Conservation (phyloP, 108 stramenopile species). For the Nitzschia inconspicua region DNA sequence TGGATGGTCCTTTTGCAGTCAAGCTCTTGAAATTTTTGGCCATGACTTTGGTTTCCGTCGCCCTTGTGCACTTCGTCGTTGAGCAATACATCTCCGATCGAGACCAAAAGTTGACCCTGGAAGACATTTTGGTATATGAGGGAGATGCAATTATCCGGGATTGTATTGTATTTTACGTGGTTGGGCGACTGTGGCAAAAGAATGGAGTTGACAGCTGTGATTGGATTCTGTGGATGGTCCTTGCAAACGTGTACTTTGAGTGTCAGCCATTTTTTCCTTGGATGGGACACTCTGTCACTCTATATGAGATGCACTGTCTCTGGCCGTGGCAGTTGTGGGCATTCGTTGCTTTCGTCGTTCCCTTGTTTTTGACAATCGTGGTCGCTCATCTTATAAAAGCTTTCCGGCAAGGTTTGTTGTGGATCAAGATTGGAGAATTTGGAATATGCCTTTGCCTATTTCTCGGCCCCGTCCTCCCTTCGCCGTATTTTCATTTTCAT, state of each 20-base stretch:
- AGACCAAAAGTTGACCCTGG: slow-evolving; percentile 39
- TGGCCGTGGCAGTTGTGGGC: slow-evolving; percentile 66
- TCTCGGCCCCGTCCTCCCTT: slow-evolving; percentile 42
- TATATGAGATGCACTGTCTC: slow-evolving; percentile 66
- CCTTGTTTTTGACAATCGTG: slow-evolving; percentile 30
- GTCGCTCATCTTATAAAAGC: slow-evolving; percentile 34
- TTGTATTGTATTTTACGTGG: slow-evolving; percentile 58
- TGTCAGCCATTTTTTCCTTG: slow-evolving; percentile 43
- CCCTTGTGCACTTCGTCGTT: slow-evolving; percentile 43
- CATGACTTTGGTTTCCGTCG: slow-evolving; percentile 35
- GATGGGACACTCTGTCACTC: slow-evolving; percentile 59
- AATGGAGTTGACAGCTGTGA: slow-evolving; percentile 42
- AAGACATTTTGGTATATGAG: slow-evolving; percentile 51
- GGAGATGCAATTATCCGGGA: slow-evolving; percentile 51
- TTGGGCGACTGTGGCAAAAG: slow-evolving; percentile 53
- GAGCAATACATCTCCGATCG: slow-evolving; percentile 22
- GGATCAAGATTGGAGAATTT: slow-evolving; percentile 41
- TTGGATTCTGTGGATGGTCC: slow-evolving; percentile 36
- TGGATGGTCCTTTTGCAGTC: slow-evolving; percentile 24
- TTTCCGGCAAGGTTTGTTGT: slow-evolving; percentile 26
- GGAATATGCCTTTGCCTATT: slow-evolving; percentile 19
- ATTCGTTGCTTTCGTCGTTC: slow-evolving; percentile 44
- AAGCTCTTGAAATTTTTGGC: slow-evolving; percentile 55
- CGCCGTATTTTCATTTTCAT: slow-evolving; percentile 72
- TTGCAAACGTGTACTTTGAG: slow-evolving; percentile 49